Evolutionary conservation across 1,139 yeast species (phyloP).

Genomic region (Wickerhamomyces sp.): DNA sequence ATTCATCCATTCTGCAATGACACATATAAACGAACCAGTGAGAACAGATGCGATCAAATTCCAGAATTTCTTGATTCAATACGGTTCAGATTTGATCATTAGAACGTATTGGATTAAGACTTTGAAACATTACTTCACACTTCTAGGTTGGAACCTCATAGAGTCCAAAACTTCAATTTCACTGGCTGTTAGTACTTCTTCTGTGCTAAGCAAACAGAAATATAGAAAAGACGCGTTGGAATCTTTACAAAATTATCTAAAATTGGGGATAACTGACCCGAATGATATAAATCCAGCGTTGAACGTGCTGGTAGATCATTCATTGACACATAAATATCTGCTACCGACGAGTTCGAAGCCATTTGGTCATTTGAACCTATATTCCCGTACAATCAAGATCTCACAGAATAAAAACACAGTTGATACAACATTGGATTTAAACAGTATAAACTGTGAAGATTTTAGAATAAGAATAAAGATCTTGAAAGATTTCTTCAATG

Average conservation of each 20-base stretch:
- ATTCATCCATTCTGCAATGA: constrained; percentile 90
- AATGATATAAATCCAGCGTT: constrained; percentile 7
- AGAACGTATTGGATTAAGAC: constrained; percentile 56
- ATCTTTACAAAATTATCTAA: constrained; percentile 38
- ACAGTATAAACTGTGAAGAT: constrained; percentile 46
- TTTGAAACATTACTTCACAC: constrained; percentile 47
- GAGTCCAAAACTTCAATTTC: constrained; percentile 40
- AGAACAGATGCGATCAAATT: constrained; percentile 61
- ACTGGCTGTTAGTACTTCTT: constrained; percentile 41
- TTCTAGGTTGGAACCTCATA: constrained; percentile 57
- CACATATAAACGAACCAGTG: constrained; percentile 71
- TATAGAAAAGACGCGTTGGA: constrained; percentile 27
- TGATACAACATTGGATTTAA: constrained; percentile 24
- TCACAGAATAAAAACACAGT: constrained; percentile 15
- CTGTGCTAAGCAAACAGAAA: constrained; percentile 33
- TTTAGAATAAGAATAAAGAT: constrained; percentile 54
- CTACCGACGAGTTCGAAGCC: constrained; percentile 55
- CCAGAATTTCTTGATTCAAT: constrained; percentile 46
- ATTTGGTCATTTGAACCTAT: constrained; percentile 52
- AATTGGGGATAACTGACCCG: constrained; percentile 32
- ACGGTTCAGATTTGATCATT: constrained; percentile 44
- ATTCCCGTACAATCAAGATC: constrained; percentile 32
- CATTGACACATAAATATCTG: constrained; percentile 45
- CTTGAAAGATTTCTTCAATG: constrained; percentile 46
- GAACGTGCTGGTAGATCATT: constrained; percentile 30